Conservation (phyloP, 768 basidiomycete species). For the Auricularia sp. region DNA sequence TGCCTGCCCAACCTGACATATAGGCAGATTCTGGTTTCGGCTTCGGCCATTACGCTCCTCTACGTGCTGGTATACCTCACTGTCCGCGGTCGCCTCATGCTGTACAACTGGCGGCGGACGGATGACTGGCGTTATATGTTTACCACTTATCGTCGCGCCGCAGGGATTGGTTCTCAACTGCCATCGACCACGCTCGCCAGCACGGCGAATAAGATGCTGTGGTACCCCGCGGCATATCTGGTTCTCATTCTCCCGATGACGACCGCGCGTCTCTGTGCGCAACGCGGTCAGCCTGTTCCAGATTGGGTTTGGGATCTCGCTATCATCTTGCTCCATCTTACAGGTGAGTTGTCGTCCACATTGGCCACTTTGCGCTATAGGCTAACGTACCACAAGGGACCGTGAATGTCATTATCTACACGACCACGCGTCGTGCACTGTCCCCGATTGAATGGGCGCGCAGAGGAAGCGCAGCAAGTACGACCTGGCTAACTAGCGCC, state of each 20-base stretch:
- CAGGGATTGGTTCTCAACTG: background rate
- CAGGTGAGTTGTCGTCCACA: background rate
- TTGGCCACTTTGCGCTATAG: background rate
- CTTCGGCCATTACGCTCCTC: slow-evolving; percentile 2
- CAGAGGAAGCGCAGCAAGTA: background rate
- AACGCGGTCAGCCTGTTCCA: background rate
- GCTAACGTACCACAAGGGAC: background rate
- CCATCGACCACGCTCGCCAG: slow-evolving; percentile 2
- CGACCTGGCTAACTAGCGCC: background rate
- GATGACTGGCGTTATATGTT: background rate
- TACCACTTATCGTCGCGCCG: background rate
- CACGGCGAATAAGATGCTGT: slow-evolving; percentile 5
- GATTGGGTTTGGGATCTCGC: background rate
- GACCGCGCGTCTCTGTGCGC: slow-evolving; percentile 1
- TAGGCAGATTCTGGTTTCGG: slow-evolving; percentile 1
- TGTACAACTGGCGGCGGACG: background rate
- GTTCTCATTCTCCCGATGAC: slow-evolving; percentile 7
- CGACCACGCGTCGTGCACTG: background rate
- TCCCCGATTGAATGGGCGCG: background rate
- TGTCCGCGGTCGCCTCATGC: slow-evolving; percentile 1
- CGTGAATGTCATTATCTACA: background rate
- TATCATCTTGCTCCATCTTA: background rate
- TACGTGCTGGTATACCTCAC: slow-evolving; percentile 5
- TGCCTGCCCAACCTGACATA: background rate
- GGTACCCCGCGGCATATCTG: slow-evolving; percentile 6